Evolutionary conservation across 345 rosid genomes (phyloP), one percentile per base, ranked within the genome.

Genomic region (Toxicodendron radicans): DNA sequence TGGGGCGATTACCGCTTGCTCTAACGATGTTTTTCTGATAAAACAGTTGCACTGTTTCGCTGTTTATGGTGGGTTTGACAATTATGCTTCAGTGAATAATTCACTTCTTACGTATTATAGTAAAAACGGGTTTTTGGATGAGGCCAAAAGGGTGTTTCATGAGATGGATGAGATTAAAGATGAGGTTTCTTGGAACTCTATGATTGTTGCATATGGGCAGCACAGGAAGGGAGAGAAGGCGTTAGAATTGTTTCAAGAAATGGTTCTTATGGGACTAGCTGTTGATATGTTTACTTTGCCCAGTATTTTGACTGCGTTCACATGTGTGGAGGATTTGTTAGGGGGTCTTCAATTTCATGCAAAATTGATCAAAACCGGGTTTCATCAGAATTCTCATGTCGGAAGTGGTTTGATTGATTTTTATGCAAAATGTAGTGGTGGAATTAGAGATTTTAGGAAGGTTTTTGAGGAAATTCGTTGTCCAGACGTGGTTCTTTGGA

Each of bases 141-240:
- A 91, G 45, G 97, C 98, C 2, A 84, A 83, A 49, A 66, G 67
- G 21, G 82, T 92, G 67, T 92, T 95, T 60, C 68, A 74, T 59
- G 89, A 78, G 79, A 84, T 91, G 92, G 91, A 73, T 49, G 84
- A 82, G 51, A 71, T 76, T 18, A 86, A 85, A 78, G 92, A 92
- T 79, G 92, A 83, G 75, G 98, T 95, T 80, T 88, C 99, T 1
- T 92, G 99, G 99, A 95, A 95, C 72, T 87, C 98, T 38, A 91
- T 92, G 95, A 89, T 92, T 66, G 99, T 91, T 72, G 95, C 91
- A 12, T 87, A 80, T 70, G 98, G 95, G 78, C 98, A 92, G 83
- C 94, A 95, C 21, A 79, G 84, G 63, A 85, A 88, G 75, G 99
- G 97, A 57, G 73, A 58, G 9, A 78, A 85, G 76, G 95, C 97